Conservation (phyloP, 1,284 basidiomycete species). For the Porogramme epimiltina region DNA sequence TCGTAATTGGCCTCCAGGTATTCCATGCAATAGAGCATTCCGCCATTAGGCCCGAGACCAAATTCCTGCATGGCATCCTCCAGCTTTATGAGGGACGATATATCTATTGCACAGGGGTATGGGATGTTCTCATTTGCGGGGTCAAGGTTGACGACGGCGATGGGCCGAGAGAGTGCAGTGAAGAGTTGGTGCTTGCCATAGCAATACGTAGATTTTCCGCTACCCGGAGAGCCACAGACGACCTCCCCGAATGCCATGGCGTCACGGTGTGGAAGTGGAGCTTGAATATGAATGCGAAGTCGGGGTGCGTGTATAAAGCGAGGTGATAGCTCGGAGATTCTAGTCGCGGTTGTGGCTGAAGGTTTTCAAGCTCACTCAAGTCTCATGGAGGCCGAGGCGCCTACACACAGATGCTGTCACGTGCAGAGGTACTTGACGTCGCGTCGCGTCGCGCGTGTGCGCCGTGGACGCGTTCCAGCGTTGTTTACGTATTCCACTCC, state of each 20-base stretch:
- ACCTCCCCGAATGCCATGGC: constrained; percentile 86
- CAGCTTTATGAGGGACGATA: constrained; percentile 87
- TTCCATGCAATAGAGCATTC: constrained; percentile 97
- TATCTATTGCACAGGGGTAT: constrained; percentile 89
- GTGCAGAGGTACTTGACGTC: no score
- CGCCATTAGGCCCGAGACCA: constrained; percentile 93
- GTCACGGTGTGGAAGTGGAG: no score
- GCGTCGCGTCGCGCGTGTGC: no score
- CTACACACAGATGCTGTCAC: no score
- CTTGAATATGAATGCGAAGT: no score
- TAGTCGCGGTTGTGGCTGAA: neutral
- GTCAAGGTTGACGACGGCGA: constrained; percentile 93
- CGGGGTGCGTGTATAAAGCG: no score
- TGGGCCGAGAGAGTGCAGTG: constrained; percentile 82
- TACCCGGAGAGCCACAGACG: constrained; percentile 91
- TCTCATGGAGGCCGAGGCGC: no score
- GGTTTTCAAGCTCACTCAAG: no score
- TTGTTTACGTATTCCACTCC: no score
- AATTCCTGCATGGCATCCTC: constrained; percentile 87
- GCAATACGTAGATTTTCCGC: constrained; percentile 94
- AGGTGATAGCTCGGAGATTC: neutral
- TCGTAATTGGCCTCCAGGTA: constrained; percentile 95
- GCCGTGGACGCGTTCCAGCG: no score
- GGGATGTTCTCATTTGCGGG: constrained; percentile 91
- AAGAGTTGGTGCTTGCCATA: constrained; percentile 93